Base-by-base conservation (phyloP, 1,284 basidiomycete species). In the Boletellus deceptivus region DNA sequence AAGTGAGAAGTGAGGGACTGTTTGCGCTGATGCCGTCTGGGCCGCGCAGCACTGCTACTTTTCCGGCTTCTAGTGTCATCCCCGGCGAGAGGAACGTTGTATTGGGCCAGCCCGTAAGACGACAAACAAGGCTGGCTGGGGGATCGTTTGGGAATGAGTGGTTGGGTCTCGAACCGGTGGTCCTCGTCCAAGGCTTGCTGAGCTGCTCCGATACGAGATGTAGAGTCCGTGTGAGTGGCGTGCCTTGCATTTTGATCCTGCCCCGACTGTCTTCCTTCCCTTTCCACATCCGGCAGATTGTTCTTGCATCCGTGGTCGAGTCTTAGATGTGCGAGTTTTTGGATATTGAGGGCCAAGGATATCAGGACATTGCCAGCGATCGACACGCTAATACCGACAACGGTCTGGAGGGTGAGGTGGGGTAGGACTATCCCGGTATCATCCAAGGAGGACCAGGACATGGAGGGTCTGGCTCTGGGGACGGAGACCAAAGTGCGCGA, bases 311-410 rank as follows among this genome's bases (percentile, higher is more conserved):
- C 67, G 35, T 62, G 67, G 58, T 85, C 84, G 22, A 92, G 74
- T 33, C 88, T 79, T 60, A 80, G 78, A 72, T 98, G 94, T 0
- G 93, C 93, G 6, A 97, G 82, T 68, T 97, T 97, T 71, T 97
- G 94, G 37, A 91, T 75, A 65, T 93, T 94, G 62, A 98, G 78
- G 3, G 93, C 94, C 2, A 96, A 77, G 11, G 89, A 91, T 58
- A 98, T 95, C 55, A 97, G 80, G 6, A 95, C 69, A 65, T 97
- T 97, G 42, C 93, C 94, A 1, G 78, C 76, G 46, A 96, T 80
- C 4, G 93, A 89, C 46, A 95, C 84, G 11, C 79, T 77, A 39
- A 97, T 94, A 31, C 94, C 94, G 54, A 92, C 85, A 59, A 84
- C 73, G 3, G 85, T 83, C 42, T 76, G 71, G 16, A 76, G 73